Percentiles rank a stretch among this genome's conserved stretches.
Conservation (phyloP, 345 rosid genomes). For the Microcos paniculata region DNA sequence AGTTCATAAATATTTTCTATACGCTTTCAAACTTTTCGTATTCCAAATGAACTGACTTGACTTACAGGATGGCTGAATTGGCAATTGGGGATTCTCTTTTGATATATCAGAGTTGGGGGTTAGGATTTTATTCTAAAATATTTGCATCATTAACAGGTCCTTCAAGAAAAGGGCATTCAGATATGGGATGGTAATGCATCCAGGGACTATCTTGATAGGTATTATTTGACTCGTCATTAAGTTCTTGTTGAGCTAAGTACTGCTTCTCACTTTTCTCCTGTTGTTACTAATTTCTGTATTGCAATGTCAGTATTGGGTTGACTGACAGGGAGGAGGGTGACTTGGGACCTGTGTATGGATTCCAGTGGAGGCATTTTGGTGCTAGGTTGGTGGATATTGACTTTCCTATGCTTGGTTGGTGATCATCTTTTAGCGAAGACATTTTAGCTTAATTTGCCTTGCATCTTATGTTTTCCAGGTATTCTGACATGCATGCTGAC, state of each 20-base stretch:
- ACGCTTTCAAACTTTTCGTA: background rate
- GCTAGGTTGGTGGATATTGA: slow-evolving; percentile 59
- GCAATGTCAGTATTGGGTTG: slow-evolving; percentile 64
- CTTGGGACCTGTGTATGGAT: slow-evolving; percentile 94
- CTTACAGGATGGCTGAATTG: background rate
- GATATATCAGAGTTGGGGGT: background rate
- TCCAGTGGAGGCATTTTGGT: slow-evolving; percentile 99
- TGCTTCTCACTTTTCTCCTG: background rate
- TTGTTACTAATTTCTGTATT: slow-evolving; percentile 14
- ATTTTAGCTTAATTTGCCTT: background rate
- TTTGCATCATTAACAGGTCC: slow-evolving; percentile 50
- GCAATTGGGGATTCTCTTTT: background rate
- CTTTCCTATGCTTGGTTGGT: slow-evolving; percentile 10
- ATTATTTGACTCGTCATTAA: background rate
- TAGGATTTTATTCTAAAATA: slow-evolving; percentile 10
- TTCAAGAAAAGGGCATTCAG: slow-evolving; percentile 87
- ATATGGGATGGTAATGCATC: slow-evolving; percentile 99
- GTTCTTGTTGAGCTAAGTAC: background rate
- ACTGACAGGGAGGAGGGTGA: slow-evolving; percentile 90
- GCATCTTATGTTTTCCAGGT: slow-evolving; percentile 43
- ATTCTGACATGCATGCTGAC: slow-evolving; percentile 93
- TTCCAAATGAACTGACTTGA: background rate
- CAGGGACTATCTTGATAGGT: slow-evolving; percentile 88
- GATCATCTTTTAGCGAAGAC: slow-evolving; percentile 3
- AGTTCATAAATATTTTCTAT: background rate